Conservation (phyloP, 495 filamentous ascomycete genomes). For the Pseudomonodictys pantanalensis region DNA sequence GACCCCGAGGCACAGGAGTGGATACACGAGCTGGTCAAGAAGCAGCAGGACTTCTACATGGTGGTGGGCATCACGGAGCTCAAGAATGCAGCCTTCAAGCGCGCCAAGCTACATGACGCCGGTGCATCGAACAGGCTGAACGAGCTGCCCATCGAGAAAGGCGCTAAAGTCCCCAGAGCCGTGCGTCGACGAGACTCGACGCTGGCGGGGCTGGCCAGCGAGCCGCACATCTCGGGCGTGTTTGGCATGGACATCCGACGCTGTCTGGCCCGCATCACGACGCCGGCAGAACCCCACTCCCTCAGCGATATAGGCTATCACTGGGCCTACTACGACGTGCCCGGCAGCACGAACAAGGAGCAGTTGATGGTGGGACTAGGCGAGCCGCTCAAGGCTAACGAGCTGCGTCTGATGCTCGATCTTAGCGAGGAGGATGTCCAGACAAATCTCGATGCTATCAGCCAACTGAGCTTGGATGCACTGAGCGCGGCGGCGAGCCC, state of each 20-base stretch:
- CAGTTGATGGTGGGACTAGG: constrained; percentile 33
- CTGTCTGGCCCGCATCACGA: constrained; percentile 16
- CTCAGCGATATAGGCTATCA: constrained; percentile 15
- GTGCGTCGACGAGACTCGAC: constrained; percentile 23
- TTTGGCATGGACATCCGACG: constrained; percentile 33
- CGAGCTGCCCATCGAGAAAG: constrained; percentile 28
- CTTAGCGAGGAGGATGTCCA: constrained; percentile 27
- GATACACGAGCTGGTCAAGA: constrained; percentile 11
- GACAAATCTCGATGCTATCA: constrained; percentile 29
- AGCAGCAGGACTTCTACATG: constrained; percentile 23
- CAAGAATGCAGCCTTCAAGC: constrained; percentile 32
- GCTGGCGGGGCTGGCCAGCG: constrained; percentile 15
- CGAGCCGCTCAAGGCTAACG: constrained; percentile 28
- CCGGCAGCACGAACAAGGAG: constrained; percentile 15
- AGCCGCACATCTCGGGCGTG: constrained; percentile 24
- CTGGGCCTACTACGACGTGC: constrained; percentile 28
- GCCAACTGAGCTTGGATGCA: constrained; percentile 27
- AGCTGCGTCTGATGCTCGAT: constrained; percentile 33
- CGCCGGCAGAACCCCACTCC: constrained; percentile 24
- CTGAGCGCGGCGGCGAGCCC: constrained; percentile 31
- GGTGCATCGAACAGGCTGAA: constrained; percentile 23
- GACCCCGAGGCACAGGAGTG: constrained; percentile 29
- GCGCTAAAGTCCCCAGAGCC: constrained; percentile 25
- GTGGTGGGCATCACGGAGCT: constrained; percentile 33
- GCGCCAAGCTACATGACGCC: constrained; percentile 29